Conservation (phyloP, 352 stramenopile species). For the Globisporangium heterothallicum region DNA sequence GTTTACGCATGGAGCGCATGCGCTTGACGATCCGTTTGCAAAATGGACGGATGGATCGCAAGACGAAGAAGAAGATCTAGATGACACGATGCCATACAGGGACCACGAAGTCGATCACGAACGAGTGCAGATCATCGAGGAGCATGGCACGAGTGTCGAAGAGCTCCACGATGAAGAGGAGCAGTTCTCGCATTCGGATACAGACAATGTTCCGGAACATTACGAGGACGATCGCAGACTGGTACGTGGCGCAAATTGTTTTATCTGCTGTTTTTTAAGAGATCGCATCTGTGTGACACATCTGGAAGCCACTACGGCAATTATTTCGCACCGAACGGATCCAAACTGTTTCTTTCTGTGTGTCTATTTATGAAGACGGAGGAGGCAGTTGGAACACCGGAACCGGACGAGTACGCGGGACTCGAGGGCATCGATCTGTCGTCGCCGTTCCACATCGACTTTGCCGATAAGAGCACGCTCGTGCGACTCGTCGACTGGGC, state of each 20-base stretch:
- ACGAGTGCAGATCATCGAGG: not conserved
- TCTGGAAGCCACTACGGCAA: not conserved
- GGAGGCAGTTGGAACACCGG: not conserved
- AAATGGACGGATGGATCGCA: not conserved
- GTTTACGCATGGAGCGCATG: not conserved
- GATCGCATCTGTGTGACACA: not conserved
- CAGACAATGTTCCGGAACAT: not conserved
- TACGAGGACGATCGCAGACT: slow-evolving; percentile 3
- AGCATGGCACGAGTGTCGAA: no score
- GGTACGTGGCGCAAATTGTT: not conserved
- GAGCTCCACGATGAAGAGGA: not conserved
- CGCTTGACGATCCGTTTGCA: slow-evolving; percentile 7
- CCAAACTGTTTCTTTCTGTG: no score
- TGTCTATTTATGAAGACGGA: not conserved
- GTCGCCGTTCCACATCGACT: slow-evolving; percentile 52
- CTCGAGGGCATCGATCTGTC: slow-evolving; percentile 38
- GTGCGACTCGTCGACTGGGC: slow-evolving; percentile 57
- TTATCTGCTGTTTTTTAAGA: not conserved
- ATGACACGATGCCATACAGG: not conserved
- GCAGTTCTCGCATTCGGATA: not conserved
- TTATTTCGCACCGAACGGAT: no score
- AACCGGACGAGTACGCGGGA: slow-evolving; percentile 19
- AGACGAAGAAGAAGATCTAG: not conserved
- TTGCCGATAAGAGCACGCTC: slow-evolving; percentile 41
- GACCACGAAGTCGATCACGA: not conserved